A percentile compares a stretch with the other conserved stretches of the same genome.
phyloP scores from a whole-genome alignment of 805 yeast genomes.

The Cyberlindnera samutprakarnensis region DNA sequence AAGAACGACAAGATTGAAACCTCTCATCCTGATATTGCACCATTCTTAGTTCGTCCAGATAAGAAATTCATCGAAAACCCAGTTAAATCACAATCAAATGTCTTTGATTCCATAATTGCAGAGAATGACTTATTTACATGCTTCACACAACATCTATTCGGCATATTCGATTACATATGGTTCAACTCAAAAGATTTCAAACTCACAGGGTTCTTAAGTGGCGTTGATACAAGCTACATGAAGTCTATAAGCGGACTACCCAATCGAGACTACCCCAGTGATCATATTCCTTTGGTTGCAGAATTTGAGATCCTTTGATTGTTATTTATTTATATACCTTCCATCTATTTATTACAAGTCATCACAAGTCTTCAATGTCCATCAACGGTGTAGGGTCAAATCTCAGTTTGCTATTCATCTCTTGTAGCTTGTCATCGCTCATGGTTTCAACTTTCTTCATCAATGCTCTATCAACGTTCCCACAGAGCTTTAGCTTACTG shows the following conservation, averaged over 20 bases:
- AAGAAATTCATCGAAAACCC: constrained; percentile 25
- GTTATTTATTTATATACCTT: no score
- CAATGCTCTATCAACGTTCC: constrained; percentile 43
- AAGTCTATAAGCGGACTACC: constrained; percentile 39
- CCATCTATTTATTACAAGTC: no score
- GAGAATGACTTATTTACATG: constrained; percentile 28
- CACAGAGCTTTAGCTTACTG: constrained; percentile 47
- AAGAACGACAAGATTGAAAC: constrained; percentile 26
- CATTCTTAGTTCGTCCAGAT: constrained; percentile 12
- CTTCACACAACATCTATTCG: constrained; percentile 41
- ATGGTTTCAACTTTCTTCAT: constrained; percentile 25
- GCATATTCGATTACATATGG: constrained; percentile 55
- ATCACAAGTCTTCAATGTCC: constrained; percentile 28
- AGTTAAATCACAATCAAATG: constrained; percentile 21
- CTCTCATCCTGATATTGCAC: constrained; percentile 17
- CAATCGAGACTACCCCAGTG: constrained; percentile 46
- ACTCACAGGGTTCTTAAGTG: constrained; percentile 43
- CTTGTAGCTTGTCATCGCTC: constrained; percentile 12
- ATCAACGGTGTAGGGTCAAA: constrained; percentile 35
- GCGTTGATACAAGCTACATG: constrained; percentile 31
- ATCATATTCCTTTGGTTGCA: constrained; percentile 21
- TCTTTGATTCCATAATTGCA: constrained; percentile 22
- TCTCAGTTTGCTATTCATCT: constrained; percentile 25
- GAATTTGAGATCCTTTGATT: constrained; percentile 15
- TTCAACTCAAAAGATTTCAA: constrained; percentile 33